These are phyloP conservation scores for Neopestalotiopsis rosae DNA, from an alignment of 2,329 filamentous ascomycete species.

Conservation along the genomic window DNA sequence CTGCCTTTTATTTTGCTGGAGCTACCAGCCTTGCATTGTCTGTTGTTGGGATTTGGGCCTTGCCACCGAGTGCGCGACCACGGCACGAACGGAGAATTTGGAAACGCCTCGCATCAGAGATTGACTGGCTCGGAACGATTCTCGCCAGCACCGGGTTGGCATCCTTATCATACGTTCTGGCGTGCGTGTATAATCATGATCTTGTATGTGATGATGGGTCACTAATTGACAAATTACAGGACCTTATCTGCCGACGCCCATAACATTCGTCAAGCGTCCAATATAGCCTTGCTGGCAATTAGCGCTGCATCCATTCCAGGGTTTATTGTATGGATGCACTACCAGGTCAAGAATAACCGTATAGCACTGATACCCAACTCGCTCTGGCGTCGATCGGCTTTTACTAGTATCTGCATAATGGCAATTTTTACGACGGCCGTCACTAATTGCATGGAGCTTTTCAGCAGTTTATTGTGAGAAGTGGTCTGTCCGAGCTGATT, in stretches of 20 bases:
- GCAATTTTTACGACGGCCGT: conserved; percentile 7
- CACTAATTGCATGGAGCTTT: conserved; percentile 15
- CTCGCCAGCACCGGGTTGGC: conserved; percentile 45
- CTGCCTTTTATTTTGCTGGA: conserved; percentile 32
- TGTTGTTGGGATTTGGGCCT: conserved; percentile 10
- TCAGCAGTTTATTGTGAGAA: conserved; percentile 14
- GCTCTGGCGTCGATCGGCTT: conserved; percentile 61
- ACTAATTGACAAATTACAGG: neutral
- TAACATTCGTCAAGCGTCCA: conserved; percentile 42
- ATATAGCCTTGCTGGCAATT: conserved; percentile 49
- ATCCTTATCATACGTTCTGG: conserved; percentile 50
- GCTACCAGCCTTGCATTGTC: neutral
- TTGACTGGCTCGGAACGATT: conserved; percentile 52
- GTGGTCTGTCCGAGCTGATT: neutral
- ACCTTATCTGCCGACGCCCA: conserved; percentile 7
- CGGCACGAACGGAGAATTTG: neutral
- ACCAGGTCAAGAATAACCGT: conserved; percentile 49
- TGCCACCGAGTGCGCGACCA: neutral
- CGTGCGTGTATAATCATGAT: conserved; percentile 33
- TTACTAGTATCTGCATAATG: conserved; percentile 44
- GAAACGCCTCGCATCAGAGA: conserved; percentile 33
- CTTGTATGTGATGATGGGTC: neutral
- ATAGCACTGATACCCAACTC: conserved; percentile 66
- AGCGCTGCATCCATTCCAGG: conserved; percentile 48
- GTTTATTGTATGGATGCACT: conserved; percentile 61